Percentiles rank a stretch among this genome's conserved stretches.
These are phyloP conservation scores for Thuja plicata DNA, from an alignment of 83 land plant genomes.

Conservation along the genomic window DNA sequence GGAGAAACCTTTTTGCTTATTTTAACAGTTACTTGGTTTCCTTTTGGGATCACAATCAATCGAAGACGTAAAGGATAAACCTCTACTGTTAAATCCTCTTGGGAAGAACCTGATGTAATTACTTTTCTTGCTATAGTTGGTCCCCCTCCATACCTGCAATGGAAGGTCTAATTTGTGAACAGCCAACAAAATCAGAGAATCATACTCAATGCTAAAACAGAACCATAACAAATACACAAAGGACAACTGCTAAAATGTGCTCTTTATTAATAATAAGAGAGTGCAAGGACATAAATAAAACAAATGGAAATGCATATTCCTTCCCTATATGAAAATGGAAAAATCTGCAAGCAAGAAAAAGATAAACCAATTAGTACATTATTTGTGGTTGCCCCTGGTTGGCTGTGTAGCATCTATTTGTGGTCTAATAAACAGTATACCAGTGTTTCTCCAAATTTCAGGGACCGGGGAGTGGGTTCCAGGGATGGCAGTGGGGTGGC, in stretches of 20 bases:
- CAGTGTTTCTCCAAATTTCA: no score
- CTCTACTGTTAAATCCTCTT: slow-evolving; percentile 61
- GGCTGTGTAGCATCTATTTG: neutral
- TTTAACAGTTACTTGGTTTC: slow-evolving; percentile 48
- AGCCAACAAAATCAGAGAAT: neutral
- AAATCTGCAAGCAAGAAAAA: neutral
- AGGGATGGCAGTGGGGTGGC: no score
- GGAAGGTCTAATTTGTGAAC: neutral
- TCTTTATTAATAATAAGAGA: neutral
- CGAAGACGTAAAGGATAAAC: slow-evolving; percentile 67
- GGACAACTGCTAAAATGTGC: neutral
- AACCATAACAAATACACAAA: neutral
- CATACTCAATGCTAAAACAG: neutral
- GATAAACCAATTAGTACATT: neutral
- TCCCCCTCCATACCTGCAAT: slow-evolving; percentile 77
- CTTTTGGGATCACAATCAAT: slow-evolving; percentile 47
- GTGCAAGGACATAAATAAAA: neutral
- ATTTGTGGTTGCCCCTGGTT: neutral
- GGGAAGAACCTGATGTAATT: slow-evolving; percentile 63
- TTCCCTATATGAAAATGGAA: neutral
- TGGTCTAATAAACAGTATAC: neutral
- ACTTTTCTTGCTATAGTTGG: slow-evolving; percentile 61
- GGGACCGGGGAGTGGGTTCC: no score
- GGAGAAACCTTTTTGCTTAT: slow-evolving; percentile 67
- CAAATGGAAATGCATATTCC: neutral